These are phyloP conservation scores for Coniosporium apollinis DNA, from an alignment of 495 filamentous ascomycete species.

Conservation along the genomic window DNA sequence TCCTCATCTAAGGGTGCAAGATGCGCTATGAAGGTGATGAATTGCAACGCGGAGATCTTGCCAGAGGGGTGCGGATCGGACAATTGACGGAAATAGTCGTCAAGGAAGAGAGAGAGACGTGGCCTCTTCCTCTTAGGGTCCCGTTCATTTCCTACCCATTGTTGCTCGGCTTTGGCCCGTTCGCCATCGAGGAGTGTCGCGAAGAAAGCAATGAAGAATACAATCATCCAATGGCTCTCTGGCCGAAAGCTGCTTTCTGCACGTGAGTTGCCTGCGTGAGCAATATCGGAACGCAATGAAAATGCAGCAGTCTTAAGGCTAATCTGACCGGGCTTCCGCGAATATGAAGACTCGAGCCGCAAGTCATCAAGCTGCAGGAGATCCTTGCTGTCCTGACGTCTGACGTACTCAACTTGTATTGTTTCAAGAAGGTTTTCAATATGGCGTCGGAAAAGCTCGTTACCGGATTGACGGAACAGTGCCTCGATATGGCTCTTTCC, in stretches of 20 bases:
- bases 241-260: neutral
- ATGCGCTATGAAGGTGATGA: slow-evolving; percentile 54
- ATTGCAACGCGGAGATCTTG: slow-evolving; percentile 54
- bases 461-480: slow-evolving; percentile 17
- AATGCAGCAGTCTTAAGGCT: neutral
- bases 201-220: slow-evolving; percentile 8
- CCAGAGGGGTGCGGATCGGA: slow-evolving; percentile 34
- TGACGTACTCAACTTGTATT: slow-evolving; percentile 11
- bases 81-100: slow-evolving; percentile 46
- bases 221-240: slow-evolving; percentile 12
- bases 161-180: neutral
- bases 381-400: slow-evolving; percentile 6
- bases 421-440: slow-evolving; percentile 18
- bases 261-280: too few relatives aligned
- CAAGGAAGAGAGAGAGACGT: slow-evolving; percentile 37
- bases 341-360: neutral
- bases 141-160: neutral
- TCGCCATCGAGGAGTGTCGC: slow-evolving; percentile 10
- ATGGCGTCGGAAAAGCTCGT: slow-evolving; percentile 17
- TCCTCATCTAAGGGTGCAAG: slow-evolving; percentile 27
- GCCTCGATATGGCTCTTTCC: slow-evolving; percentile 27
- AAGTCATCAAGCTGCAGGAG: slow-evolving; percentile 11
- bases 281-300: neutral
- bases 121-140: slow-evolving; percentile 35
- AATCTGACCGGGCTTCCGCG: too few relatives aligned